Percentiles rank a stretch among this genome's conserved stretches.
Conservation (phyloP, 352 stramenopile species). For the Globisporangium splendens region DNA sequence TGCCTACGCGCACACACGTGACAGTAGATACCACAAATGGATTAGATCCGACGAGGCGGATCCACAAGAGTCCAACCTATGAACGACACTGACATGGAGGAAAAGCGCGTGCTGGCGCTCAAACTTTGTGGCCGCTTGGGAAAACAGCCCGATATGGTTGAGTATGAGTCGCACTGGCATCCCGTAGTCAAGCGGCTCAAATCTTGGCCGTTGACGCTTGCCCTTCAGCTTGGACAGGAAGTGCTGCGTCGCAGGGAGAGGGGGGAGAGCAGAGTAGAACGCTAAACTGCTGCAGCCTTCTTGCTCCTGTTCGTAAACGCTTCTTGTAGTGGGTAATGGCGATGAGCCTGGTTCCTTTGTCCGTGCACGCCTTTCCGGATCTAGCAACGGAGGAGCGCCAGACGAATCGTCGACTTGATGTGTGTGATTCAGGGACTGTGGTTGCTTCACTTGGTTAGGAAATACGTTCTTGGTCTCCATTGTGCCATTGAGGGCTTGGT, state of each 20-base stretch:
- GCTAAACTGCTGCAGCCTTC: conserved; percentile 1
- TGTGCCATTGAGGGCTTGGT: too few relatives aligned
- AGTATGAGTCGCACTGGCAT: conserved; percentile 55
- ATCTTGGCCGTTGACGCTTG: conserved; percentile 37
- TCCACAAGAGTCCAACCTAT: neutral
- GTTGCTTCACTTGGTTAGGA: too few relatives aligned
- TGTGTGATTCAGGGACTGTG: too few relatives aligned
- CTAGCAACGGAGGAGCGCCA: too few relatives aligned
- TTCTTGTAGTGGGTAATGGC: neutral
- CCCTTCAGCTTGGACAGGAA: conserved; percentile 62
- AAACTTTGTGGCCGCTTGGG: conserved; percentile 42
- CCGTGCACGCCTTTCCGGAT: too few relatives aligned
- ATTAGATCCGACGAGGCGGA: too few relatives aligned
- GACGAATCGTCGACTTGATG: too few relatives aligned
- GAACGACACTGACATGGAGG: conserved; percentile 34
- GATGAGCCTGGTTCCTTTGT: too few relatives aligned
- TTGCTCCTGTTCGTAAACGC: neutral
- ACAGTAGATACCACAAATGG: neutral
- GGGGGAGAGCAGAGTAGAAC: conserved; percentile 16
- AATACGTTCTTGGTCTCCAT: too few relatives aligned
- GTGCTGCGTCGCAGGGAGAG: conserved; percentile 48
- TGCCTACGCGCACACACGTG: neutral
- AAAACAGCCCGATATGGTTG: conserved; percentile 55
- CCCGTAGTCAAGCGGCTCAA: conserved; percentile 41
- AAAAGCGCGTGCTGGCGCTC: conserved; percentile 53